Evolutionary conservation across 306 rosid genomes (phyloP), one percentile per base, ranked within the genome.

Genomic region (Sicyos baderoa): DNA sequence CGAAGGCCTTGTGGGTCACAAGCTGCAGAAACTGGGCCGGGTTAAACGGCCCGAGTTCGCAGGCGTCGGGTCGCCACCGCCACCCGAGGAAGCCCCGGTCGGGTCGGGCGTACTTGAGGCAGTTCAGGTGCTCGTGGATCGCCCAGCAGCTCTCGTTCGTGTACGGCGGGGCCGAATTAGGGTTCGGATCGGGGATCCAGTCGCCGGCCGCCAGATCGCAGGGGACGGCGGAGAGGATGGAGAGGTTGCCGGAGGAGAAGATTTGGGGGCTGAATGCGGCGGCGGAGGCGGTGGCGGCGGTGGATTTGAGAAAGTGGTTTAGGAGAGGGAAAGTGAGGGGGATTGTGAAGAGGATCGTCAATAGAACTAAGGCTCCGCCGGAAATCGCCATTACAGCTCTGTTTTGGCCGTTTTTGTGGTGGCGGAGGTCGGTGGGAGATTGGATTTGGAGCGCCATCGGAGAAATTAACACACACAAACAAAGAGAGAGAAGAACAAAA

Each of bases 51-150:
- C 96, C 89, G 25, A 93, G 82, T 48, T 93, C 91, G 9, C 99
- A 93, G 1, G 79, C 89, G n/a, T 93, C 70, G 0, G 98, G 98
- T 44, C 83, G 84, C 99, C 99, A 93, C 73, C 90, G 77, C 99
- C 99, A 93, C 11, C 84, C 79, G 55, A 85, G 37, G 75, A 76
- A 93, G 55, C 82, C 97, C 15, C 18, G 51, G 53, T 90, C 94
- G 1, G 89, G 82, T 12, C 99, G 84, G 54, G 91, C 97, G 71
- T 84, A 85, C 75, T 93, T 90, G 59, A 93, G 17, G 84, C 99
- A 93, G 51, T 93, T 93, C 45, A 82, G 94, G 49, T 88, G 86
- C 56, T 87, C 91, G 23, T 82, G 73, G 25, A 93, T 88, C 73
- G 58, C 77, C 40, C 70, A 21, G 57, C 99, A 93, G 47, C 85